Base-by-base conservation (phyloP, 2,329 filamentous ascomycete species). In the Pestalotiopsis sp. region DNA sequence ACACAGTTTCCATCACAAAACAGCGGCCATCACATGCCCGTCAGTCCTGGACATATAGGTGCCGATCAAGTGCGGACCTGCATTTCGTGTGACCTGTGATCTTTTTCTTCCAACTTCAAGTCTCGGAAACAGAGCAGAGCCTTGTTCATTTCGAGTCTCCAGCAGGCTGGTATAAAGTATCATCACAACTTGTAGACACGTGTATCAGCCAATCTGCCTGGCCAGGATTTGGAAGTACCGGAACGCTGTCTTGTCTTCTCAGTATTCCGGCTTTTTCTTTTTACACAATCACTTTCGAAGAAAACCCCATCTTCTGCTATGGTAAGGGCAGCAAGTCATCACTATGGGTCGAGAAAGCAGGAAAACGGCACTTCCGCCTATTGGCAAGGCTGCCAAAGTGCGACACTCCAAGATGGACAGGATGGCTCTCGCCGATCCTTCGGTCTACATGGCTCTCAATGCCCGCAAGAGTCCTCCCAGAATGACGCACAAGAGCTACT, bases 401-500 rank as follows among this genome's bases (percentile, higher is more conserved):
- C 74, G 75, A 56, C 76, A 75, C 66, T 68, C 72, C 59, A 78
- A 76, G 67, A 67, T 73, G 65, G 73, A 75, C 64, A 75, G 75
- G 67, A 73, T 75, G 52, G 66, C 69, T 39, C 71, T 74, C 13
- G 74, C 72, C 65, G 67, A 72, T 60, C 73, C 74, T 69, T 65
- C 68, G 64, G 70, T 74, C 38, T 78, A 76, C 75, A 71, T 71
- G 44, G 71, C 67, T 60, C 70, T 78, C 39, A 78, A 78, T 64
- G 71, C 76, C 2, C 68, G 76, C 20, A 78, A 78, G 68, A 71
- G 71, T 58, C 70, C 74, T 17, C 79, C 83, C 44, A 86, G 83
- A 69, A 78, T 83, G 57, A 88, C 88, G 74, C 86, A 91, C 76
- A 84, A 87, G 71, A 84, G 86, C 14, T 90, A 89, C 74, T 89